A percentile compares a stretch with the other conserved stretches of the same genome.
Evolutionary conservation across 1,139 yeast genomes (phyloP).

Genomic region (Starmera stellimalicola): DNA sequence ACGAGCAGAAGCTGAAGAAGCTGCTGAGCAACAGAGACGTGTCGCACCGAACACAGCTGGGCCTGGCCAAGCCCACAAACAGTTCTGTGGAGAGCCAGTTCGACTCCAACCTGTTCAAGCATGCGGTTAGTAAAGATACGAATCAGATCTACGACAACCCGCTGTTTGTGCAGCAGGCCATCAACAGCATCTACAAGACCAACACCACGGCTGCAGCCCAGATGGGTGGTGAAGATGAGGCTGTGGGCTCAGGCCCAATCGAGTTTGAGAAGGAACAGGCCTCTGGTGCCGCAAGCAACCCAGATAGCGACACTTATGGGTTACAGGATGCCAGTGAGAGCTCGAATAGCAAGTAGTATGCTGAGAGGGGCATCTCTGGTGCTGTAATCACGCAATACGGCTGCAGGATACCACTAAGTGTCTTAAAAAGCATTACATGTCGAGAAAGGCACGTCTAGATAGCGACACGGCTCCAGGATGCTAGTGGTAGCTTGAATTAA

Average conservation of each 20-base stretch:
- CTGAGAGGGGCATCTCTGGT: too few relatives aligned
- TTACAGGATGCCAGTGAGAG: slow-evolving; percentile 4
- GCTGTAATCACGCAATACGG: too few relatives aligned
- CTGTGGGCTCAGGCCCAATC: slow-evolving; percentile 33
- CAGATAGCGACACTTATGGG: too few relatives aligned
- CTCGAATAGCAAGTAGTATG: too few relatives aligned
- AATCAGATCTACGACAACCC: slow-evolving; percentile 50
- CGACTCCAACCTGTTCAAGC: slow-evolving; percentile 45
- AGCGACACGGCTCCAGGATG: too few relatives aligned
- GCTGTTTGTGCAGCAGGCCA: slow-evolving; percentile 42
- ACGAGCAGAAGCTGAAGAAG: slow-evolving; percentile 32
- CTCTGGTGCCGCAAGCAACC: too few relatives aligned
- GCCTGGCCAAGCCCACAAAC: slow-evolving; percentile 33
- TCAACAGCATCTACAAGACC: slow-evolving; percentile 36
- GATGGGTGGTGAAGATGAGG: neutral
- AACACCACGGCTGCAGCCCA: neutral
- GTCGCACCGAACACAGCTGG: slow-evolving; percentile 45
- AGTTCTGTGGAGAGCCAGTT: slow-evolving; percentile 32
- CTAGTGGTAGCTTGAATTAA: too few relatives aligned
- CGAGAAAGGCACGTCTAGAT: too few relatives aligned
- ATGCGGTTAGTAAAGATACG: slow-evolving; percentile 32
- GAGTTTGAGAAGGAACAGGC: slow-evolving; percentile 38
- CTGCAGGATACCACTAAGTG: too few relatives aligned
- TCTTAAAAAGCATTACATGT: too few relatives aligned
- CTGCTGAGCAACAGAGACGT: slow-evolving; percentile 38